These are phyloP conservation scores for Phytophthora parvispora DNA, from an alignment of 352 stramenopile species.

Conservation along the genomic window DNA sequence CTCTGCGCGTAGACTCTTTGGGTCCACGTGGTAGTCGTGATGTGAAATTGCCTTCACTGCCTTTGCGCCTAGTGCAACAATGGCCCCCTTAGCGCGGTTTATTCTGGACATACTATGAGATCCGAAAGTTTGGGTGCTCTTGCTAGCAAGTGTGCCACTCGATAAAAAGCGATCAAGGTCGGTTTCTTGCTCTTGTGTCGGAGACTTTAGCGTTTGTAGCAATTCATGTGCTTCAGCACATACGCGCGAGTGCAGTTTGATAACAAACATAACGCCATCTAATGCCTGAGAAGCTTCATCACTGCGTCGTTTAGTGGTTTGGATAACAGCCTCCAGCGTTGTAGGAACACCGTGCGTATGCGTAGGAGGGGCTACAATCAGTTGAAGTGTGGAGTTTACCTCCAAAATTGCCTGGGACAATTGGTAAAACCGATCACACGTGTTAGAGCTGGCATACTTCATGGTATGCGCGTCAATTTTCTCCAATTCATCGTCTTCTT, in stretches of 20 bases:
- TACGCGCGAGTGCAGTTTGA: constrained; percentile 52
- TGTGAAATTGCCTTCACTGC: constrained; percentile 22
- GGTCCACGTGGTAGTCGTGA: constrained; percentile 32
- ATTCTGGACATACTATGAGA: constrained; percentile 10
- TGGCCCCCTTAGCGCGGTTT: constrained; percentile 30
- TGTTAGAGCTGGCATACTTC: constrained; percentile 31
- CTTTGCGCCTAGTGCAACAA: constrained; percentile 26
- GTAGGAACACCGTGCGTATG: not conserved
- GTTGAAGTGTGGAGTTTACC: constrained; percentile 19
- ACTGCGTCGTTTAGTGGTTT: constrained; percentile 39
- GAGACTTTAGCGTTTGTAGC: not conserved
- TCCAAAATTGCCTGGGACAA: constrained; percentile 36
- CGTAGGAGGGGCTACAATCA: constrained; percentile 2
- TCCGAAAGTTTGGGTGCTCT: not conserved
- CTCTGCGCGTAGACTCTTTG: constrained; percentile 37
- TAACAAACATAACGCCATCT: constrained; percentile 41
- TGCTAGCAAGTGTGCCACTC: constrained; percentile 13
- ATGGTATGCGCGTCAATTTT: constrained; percentile 37
- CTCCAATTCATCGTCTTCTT: constrained; percentile 35
- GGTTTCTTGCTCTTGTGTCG: not conserved
- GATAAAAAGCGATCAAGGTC: constrained; percentile 25
- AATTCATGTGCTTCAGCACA: constrained; percentile 45
- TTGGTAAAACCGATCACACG: constrained; percentile 53
- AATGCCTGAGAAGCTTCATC: constrained; percentile 42
- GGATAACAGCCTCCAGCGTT: constrained; percentile 20